Base-by-base conservation (phyloP, 208 protist genomes). In the Naegleria fowleri region DNA sequence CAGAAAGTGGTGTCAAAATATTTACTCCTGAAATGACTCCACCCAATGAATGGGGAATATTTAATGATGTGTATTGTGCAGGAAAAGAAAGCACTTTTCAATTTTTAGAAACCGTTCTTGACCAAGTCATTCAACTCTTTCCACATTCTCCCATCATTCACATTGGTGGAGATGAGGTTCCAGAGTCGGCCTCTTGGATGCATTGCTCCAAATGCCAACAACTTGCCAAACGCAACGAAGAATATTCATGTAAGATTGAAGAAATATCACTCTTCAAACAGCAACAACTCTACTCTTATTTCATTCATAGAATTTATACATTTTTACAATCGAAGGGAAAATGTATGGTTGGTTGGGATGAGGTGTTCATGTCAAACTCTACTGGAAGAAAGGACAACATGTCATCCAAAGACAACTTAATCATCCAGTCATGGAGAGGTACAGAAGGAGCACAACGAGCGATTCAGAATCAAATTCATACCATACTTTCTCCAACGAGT, bases 281-380 rank as follows among this genome's bases (percentile, higher is more conserved):
- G n/a, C n/a, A 75, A 29, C 13, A 75, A 75, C 16, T 75, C 3
- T 75, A 75, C 25, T 15, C 5, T 76, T 90, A 90, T 83, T 90
- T 90, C 22, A 90, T 83, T 19, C 0, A 58, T 25, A 41, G 39
- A 76, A 43, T 90, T 22, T 25, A 2, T 25, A 19, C 11, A 25
- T 43, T 83, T 25, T 33, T 39, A 43, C 0, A 48, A 29, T 43
- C 9, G 0, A 43, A 43, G 2, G 22, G 41, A 1, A 38, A 43
- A 76, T 58, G 15, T 38, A 48, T 90, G 9, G 55, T 55, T 43
- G 87, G 87, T n/a, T 90, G 87, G 87, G 87, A 90, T 43, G 87
- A 90, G 25, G 41, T 90, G 15, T 7, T 90, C 7, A 38, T 58
- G 40, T n/a, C n/a, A n/a, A n/a, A n/a, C n/a, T n/a, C n/a, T n/a